Conservation (phyloP, 805 yeast species). For the Kazachstania viticola region DNA sequence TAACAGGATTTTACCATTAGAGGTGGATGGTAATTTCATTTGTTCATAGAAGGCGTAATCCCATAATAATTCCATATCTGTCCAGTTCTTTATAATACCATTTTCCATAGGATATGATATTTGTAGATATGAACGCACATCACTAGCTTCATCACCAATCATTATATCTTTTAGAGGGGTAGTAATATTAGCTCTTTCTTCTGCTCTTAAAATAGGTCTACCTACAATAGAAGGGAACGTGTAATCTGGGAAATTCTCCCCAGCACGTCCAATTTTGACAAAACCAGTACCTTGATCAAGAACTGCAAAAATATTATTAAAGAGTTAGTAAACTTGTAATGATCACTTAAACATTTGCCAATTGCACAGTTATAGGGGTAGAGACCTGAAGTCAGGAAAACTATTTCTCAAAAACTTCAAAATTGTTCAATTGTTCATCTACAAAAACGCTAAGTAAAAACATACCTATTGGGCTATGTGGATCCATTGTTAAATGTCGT, state of each 20-base stretch:
- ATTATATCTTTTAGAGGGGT: slow-evolving; percentile 85
- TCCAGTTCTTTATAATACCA: slow-evolving; percentile 96
- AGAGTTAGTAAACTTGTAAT: slow-evolving; percentile 1
- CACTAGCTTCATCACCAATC: slow-evolving; percentile 95
- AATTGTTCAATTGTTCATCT: background rate
- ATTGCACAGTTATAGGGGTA: slow-evolving; percentile 3
- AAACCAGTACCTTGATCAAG: slow-evolving; percentile 99
- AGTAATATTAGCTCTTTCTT: slow-evolving; percentile 56
- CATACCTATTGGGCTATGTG: slow-evolving; percentile 27
- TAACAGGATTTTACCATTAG: slow-evolving; percentile 69
- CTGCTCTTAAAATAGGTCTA: slow-evolving; percentile 92
- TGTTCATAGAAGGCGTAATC: slow-evolving; percentile 91
- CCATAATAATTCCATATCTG: slow-evolving; percentile 97
- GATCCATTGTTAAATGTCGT: slow-evolving; percentile 23
- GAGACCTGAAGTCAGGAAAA: background rate
- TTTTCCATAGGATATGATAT: slow-evolving; percentile 98
- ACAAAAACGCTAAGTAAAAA: slow-evolving; percentile 1
- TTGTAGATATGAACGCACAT: slow-evolving; percentile 80
- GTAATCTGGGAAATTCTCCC: slow-evolving; percentile 92
- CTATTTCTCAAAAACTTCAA: background rate
- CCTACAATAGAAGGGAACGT: slow-evolving; percentile 97
- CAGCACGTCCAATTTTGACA: slow-evolving; percentile 93
- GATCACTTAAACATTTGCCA: background rate
- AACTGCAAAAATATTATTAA: slow-evolving; percentile 30
- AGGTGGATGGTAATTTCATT: slow-evolving; percentile 66